These are phyloP conservation scores for Amauroascus niger DNA, from an alignment of 2,329 filamentous ascomycete species.

Conservation along the genomic window DNA sequence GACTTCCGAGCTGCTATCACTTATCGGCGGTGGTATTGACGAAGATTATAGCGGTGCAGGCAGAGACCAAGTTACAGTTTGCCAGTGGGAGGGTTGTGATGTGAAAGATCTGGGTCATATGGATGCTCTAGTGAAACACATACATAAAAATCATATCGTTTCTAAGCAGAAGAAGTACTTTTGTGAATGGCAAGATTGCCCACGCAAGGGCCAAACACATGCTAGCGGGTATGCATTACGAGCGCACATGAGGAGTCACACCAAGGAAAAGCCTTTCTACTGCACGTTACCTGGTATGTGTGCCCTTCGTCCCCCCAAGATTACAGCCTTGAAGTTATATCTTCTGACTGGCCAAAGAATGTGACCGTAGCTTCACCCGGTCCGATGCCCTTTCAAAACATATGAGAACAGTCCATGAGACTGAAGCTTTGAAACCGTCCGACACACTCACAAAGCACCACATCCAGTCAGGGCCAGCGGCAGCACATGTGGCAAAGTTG, in stretches of 20 bases:
- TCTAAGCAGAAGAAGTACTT: conserved; percentile 90
- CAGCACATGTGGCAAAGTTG: conserved; percentile 26
- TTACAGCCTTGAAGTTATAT: not conserved
- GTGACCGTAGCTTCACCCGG: conserved; percentile 89
- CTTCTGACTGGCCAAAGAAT: conserved; percentile 51
- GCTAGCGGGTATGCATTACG: conserved; percentile 92
- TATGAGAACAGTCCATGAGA: conserved; percentile 97
- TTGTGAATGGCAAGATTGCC: conserved; percentile 94
- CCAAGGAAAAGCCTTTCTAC: conserved; percentile 95
- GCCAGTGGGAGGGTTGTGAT: conserved; percentile 66
- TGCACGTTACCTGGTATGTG: conserved; percentile 77
- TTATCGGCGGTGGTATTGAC: conserved; percentile 35
- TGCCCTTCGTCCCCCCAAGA: not conserved
- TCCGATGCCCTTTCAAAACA: conserved; percentile 95
- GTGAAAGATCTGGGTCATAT: conserved; percentile 66
- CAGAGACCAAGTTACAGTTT: conserved; percentile 67
- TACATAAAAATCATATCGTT: conserved; percentile 90
- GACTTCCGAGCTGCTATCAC: conserved; percentile 48
- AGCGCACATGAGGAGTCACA: conserved; percentile 96
- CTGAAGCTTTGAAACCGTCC: conserved; percentile 72
- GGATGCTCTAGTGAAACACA: conserved; percentile 71
- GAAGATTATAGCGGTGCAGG: conserved; percentile 60
- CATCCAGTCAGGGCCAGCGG: conserved; percentile 23
- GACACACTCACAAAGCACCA: conserved; percentile 38
- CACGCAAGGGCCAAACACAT: conserved; percentile 78